A percentile compares a stretch with the other conserved stretches of the same genome.
These are phyloP conservation scores for Kregervanrija fluxuum DNA, from an alignment of 805 yeast genomes.

Conservation along the genomic window DNA sequence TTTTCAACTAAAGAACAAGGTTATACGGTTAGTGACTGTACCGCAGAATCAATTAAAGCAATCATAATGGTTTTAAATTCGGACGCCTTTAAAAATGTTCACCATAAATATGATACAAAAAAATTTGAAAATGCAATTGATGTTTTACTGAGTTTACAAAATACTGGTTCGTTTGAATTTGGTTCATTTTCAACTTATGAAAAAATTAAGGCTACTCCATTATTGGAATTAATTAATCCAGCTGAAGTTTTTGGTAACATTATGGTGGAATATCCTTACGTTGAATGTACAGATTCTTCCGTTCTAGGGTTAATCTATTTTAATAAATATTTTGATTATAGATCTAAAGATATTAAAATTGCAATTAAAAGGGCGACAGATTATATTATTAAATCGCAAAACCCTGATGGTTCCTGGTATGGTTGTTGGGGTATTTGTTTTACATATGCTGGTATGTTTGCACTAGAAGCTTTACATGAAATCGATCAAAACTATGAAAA, in stretches of 20 bases:
- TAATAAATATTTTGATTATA: slow-evolving; percentile 56
- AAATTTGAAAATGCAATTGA: slow-evolving; percentile 67
- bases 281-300: slow-evolving; percentile 95
- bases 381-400: slow-evolving; percentile 65
- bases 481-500: slow-evolving; percentile 59
- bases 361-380: slow-evolving; percentile 69
- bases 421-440: slow-evolving; percentile 98
- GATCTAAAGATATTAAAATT: slow-evolving; percentile 52
- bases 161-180: slow-evolving; percentile 66
- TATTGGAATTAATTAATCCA: slow-evolving; percentile 76
- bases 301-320: slow-evolving; percentile 84
- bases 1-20: slow-evolving; percentile 95
- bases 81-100: slow-evolving; percentile 38
- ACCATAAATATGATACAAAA: slow-evolving; percentile 37
- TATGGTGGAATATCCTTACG: slow-evolving; percentile 98
- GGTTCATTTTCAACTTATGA: slow-evolving; percentile 96
- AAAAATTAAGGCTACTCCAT: slow-evolving; percentile 69
- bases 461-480: slow-evolving; percentile 80
- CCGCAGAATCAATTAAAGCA: slow-evolving; percentile 93
- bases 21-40: slow-evolving; percentile 92
- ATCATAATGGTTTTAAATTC: slow-evolving; percentile 82
- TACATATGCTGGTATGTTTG: slow-evolving; percentile 97
- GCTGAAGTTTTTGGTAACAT: slow-evolving; percentile 98
- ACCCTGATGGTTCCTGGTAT: slow-evolving; percentile 89
- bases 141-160: slow-evolving; percentile 68